Base-by-base conservation (phyloP, 2,329 filamentous ascomycete genomes). In the Cladophialophora bantiana region DNA sequence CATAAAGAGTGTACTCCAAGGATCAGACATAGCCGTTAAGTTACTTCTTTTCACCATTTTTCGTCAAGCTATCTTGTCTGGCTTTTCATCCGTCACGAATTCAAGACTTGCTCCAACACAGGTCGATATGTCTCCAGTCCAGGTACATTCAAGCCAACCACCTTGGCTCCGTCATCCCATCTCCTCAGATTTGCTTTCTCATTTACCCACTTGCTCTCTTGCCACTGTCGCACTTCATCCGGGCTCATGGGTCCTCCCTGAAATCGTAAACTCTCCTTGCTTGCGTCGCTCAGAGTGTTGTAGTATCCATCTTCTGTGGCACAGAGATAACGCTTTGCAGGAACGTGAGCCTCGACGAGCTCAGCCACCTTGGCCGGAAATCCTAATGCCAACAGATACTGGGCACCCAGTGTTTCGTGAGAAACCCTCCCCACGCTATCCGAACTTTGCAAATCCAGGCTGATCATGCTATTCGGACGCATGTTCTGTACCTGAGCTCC, bases 311-410 rank as follows among this genome's bases (percentile, higher is more conserved):
- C 58, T 54, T 76, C 73, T 4, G 67, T 72, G 9, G 73, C 70
- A 18, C 77, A 78, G 40, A 76, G 61, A 60, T 73, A 74, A 12
- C 74, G 64, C 68, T 76, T 76, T 5, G 74, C 73, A 65, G 72
- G 73, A n/a, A 75, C 75, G 67, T 75, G 74, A 2, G 73, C 72
- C 7, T 73, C 75, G 38, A 76, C 74, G 13, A 76, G 59, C 50
- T 68, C 60, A 53, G 72, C 73, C 2, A 76, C 64, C 36, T 75
- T 74, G 53, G 73, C 71, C 31, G 69, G 74, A 64, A 75, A 76
- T 1, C 75, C 75, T 12, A 75, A 56, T 4, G 71, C 59, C 5
- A 72, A 66, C 53, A 76, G 68, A 62, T 76, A 76, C 12, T 66
- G 52, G 20, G 74, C 75, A 1, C 74, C 75, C 3, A 76, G 52